These are phyloP conservation scores for Ceratocystis ficicola DNA, from an alignment of 2,329 filamentous ascomycete species.

Conservation along the genomic window DNA sequence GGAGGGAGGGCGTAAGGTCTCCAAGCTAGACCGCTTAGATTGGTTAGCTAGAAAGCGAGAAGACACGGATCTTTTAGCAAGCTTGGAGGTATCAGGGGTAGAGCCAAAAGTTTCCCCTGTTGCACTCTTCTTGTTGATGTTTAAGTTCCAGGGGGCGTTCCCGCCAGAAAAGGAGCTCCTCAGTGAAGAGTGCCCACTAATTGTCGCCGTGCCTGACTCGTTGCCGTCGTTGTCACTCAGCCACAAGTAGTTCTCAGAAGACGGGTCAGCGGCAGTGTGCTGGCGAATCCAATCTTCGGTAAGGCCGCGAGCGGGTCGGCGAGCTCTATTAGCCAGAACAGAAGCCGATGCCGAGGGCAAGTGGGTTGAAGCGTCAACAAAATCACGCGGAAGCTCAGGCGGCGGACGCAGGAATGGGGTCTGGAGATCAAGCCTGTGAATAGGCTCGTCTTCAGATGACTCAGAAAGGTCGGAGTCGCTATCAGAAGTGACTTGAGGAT, in stretches of 20 bases:
- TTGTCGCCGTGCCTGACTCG: slow-evolving; percentile 36
- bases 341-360: slow-evolving; percentile 36
- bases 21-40: slow-evolving; percentile 42
- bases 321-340: slow-evolving; percentile 50
- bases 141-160: slow-evolving; percentile 38
- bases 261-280: slow-evolving; percentile 59
- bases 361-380: slow-evolving; percentile 21
- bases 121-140: slow-evolving; percentile 13
- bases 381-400: slow-evolving; percentile 32
- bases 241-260: slow-evolving; percentile 66
- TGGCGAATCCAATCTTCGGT: slow-evolving; percentile 80
- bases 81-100: slow-evolving; percentile 36
- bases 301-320: slow-evolving; percentile 49
- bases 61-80: slow-evolving; percentile 25
- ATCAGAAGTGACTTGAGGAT: slow-evolving; percentile 35
- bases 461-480: slow-evolving; percentile 34
- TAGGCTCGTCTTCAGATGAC: slow-evolving; percentile 45
- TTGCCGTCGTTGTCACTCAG: slow-evolving; percentile 53
- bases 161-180: slow-evolving; percentile 50
- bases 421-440: slow-evolving; percentile 49
- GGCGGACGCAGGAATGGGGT: slow-evolving; percentile 51
- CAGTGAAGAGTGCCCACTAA: slow-evolving; percentile 64
- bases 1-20: slow-evolving; percentile 35
- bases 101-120: slow-evolving; percentile 25
- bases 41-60: slow-evolving; percentile 24